A percentile compares a stretch with the other conserved stretches of the same genome.
Conservation (phyloP, 352 stramenopile genomes). For the Phytophthora idaei region DNA sequence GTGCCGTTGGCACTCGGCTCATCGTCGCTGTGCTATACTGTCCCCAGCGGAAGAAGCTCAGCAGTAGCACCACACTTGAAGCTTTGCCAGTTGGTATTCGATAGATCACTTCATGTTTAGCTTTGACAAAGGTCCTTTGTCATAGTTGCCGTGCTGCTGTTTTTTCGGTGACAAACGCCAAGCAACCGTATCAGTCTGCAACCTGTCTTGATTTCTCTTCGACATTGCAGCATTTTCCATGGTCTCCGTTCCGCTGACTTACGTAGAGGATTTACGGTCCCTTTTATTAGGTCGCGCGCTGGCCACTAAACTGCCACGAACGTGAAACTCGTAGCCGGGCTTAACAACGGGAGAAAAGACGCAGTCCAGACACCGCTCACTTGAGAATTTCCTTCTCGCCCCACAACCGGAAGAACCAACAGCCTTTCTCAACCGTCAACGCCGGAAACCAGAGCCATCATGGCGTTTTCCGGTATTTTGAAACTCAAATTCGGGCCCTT, state of each 20-base stretch:
- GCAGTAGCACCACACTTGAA: not conserved
- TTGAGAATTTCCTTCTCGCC: conserved; percentile 3
- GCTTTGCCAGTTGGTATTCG: not conserved
- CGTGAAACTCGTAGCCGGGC: not conserved
- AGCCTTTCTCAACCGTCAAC: not conserved
- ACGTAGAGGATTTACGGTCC: not conserved
- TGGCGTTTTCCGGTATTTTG: not conserved
- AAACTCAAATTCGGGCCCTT: conserved; percentile 1
- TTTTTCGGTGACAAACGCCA: not conserved
- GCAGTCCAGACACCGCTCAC: not conserved
- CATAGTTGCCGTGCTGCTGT: not conserved
- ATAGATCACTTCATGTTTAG: not conserved
- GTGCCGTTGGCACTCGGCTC: too few species aligned
- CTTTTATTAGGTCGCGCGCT: not conserved
- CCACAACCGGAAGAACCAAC: not conserved
- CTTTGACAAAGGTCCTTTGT: not conserved
- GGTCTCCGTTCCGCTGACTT: not conserved
- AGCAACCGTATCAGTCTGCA: not conserved
- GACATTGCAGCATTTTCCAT: not conserved
- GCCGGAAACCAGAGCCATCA: not conserved
- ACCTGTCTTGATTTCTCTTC: not conserved
- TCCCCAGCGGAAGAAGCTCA: not conserved
- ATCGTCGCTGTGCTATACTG: too few species aligned
- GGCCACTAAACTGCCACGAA: not conserved
- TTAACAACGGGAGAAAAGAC: not conserved